Evolutionary conservation across 1,139 yeast genomes (phyloP).

Genomic region (Kodamaea alishanica): DNA sequence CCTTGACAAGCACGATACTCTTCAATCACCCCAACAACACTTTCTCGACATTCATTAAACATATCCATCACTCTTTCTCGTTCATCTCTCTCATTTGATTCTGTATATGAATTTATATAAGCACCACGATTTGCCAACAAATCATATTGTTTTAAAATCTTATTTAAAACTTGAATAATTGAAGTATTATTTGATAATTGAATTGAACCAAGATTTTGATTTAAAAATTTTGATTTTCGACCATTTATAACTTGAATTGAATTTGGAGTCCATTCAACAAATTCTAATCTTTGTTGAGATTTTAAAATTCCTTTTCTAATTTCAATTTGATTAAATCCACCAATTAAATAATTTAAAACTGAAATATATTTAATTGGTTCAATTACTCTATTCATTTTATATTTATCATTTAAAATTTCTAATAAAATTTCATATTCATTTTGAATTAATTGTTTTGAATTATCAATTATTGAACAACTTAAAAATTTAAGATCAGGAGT

Average conservation of each 20-base stretch:
- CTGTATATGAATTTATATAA: constrained; percentile 74
- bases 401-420: constrained; percentile 74
- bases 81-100: constrained; percentile 44
- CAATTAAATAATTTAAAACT: constrained; percentile 72
- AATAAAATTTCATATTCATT: constrained; percentile 84
- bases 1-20: constrained; percentile 67
- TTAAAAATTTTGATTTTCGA: constrained; percentile 33
- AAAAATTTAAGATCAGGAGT: constrained; percentile 87
- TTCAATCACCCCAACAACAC: constrained; percentile 62
- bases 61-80: constrained; percentile 56
- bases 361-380: constrained; percentile 56
- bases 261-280: constrained; percentile 86
- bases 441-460: constrained; percentile 50
- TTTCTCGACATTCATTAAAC: constrained; percentile 76
- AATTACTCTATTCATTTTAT: constrained; percentile 63
- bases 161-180: constrained; percentile 59
- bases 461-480: constrained; percentile 72
- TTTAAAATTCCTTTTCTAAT: constrained; percentile 76
- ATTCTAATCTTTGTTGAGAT: constrained; percentile 72
- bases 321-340: constrained; percentile 66
- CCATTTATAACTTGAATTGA: constrained; percentile 79
- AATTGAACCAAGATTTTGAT: constrained; percentile 56
- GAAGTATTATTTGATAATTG: constrained; percentile 79
- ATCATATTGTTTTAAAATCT: constrained; percentile 75
- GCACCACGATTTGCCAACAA: constrained; percentile 77